These are phyloP conservation scores for Colletotrichum filicis DNA, from an alignment of 2,329 filamentous ascomycete genomes.

Conservation along the genomic window DNA sequence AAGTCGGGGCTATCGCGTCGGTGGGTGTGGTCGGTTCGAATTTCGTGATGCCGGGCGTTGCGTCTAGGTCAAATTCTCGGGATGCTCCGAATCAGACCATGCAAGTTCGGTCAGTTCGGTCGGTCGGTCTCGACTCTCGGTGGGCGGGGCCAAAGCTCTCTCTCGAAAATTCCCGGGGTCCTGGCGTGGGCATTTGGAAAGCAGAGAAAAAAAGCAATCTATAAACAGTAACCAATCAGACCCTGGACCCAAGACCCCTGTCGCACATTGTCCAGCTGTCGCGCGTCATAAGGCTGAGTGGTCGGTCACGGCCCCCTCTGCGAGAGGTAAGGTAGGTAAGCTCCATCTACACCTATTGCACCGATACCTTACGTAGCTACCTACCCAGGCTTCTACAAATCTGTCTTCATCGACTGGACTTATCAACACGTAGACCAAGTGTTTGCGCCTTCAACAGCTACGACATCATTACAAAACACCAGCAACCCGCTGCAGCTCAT, in stretches of 20 bases:
- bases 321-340: neutral
- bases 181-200: neutral
- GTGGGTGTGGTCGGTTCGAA: neutral
- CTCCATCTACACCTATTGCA: neutral
- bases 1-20: neutral
- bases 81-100: constrained; percentile 29
- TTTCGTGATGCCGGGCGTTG: neutral
- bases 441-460: neutral
- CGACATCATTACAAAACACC: neutral
- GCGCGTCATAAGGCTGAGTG: constrained; percentile 33
- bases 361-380: neutral
- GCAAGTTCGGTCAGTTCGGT: constrained; percentile 6
- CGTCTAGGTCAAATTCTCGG: constrained; percentile 14
- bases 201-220: neutral
- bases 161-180: neutral
- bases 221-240: constrained; percentile 17
- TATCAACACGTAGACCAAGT: neutral
- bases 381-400: neutral
- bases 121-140: constrained; percentile 7
- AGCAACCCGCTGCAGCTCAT: neutral
- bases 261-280: constrained; percentile 1
- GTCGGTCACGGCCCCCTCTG: neutral
- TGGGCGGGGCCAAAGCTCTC: constrained; percentile 22
- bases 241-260: neutral
- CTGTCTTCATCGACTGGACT: neutral